Conservation (phyloP, 2,329 filamentous ascomycete genomes). For the Diaporthe nobilis region DNA sequence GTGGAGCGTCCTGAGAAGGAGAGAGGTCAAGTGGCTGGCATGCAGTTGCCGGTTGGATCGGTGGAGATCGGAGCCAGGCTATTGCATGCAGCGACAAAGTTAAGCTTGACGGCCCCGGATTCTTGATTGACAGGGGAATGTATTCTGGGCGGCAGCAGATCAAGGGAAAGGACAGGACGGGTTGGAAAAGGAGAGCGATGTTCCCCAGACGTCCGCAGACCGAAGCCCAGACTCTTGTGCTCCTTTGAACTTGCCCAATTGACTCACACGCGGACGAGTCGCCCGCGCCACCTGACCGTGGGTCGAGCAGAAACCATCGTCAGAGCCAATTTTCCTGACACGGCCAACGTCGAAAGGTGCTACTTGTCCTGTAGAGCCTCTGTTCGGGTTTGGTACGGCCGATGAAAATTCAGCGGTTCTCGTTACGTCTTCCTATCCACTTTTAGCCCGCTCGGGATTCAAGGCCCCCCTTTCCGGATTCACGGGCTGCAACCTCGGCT, state of each 20-base stretch:
- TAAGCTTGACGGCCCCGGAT: conserved; percentile 22
- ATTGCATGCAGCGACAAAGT: conserved; percentile 20
- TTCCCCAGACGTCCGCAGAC: not conserved
- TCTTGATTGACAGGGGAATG: conserved; percentile 11
- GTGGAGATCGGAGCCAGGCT: conserved; percentile 24
- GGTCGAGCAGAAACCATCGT: conserved; percentile 25
- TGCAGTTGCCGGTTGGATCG: not conserved
- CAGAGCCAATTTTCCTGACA: conserved; percentile 22
- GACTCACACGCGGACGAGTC: not conserved
- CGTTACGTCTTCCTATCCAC: conserved; percentile 32
- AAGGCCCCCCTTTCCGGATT: conserved; percentile 6
- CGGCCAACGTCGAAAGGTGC: conserved; percentile 14
- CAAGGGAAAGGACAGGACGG: not conserved
- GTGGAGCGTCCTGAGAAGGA: conserved; percentile 5
- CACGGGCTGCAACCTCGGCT: not conserved
- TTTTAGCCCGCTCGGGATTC: conserved; percentile 18
- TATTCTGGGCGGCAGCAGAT: not conserved
- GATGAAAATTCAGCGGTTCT: conserved; percentile 22
- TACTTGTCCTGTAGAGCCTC: conserved; percentile 14
- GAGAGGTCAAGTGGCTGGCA: conserved; percentile 8
- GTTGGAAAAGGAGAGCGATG: not conserved
- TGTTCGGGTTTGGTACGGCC: not conserved
- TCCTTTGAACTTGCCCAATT: not conserved
- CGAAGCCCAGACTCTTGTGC: not conserved
- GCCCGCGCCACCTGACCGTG: conserved; percentile 22